Base-by-base conservation (phyloP, 805 yeast species). In the Starmera caribaea region DNA sequence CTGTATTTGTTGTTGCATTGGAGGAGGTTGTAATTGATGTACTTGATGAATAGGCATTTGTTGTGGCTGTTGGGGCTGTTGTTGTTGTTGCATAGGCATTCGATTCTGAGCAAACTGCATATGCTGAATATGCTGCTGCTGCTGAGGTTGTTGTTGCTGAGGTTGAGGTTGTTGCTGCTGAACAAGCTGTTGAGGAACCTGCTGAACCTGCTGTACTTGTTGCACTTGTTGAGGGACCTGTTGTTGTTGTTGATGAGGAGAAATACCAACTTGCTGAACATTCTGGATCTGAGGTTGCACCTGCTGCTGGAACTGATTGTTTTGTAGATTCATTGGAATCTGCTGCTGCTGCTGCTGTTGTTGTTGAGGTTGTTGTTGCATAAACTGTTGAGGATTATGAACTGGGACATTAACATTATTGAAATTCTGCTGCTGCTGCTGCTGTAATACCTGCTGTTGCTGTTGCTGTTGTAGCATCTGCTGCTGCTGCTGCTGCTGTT, bases 381-480 rank as follows among this genome's bases (percentile, higher is more conserved):
- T 14, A 3, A 14, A 24, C n/a, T 21, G 26, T 21, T 21, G 26
- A 21, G 26, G 26, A 21, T 21, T 21, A 21, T 21, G 9, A n/a
- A 14, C 35, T 33, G n/a, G 30, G 12, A 9, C 16, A 8, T 14
- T 32, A 14, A 10, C 34, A 11, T 17, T 10, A 8, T 15, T 32
- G 34, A n/a, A 32, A 16, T 16, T 13, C 7, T 10, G 11, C 4
- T 17, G 27, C 31, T 44, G 55, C 36, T 44, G 15, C 16, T 35
- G 38, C 12, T 36, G 17, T 26, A 29, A 17, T 11, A 35, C 49
- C 36, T 48, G 59, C 17, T 46, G 53, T 32, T 53, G 61, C 34
- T 53, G 63, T 16, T 43, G 50, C 15, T 49, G 61, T 30, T 47
- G 61, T 38, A 47, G 45, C 43, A 46, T 42, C 37, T 52, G 56